Base-by-base conservation (phyloP, 352 stramenopile species). In the Globisporangium megalacanthum region DNA sequence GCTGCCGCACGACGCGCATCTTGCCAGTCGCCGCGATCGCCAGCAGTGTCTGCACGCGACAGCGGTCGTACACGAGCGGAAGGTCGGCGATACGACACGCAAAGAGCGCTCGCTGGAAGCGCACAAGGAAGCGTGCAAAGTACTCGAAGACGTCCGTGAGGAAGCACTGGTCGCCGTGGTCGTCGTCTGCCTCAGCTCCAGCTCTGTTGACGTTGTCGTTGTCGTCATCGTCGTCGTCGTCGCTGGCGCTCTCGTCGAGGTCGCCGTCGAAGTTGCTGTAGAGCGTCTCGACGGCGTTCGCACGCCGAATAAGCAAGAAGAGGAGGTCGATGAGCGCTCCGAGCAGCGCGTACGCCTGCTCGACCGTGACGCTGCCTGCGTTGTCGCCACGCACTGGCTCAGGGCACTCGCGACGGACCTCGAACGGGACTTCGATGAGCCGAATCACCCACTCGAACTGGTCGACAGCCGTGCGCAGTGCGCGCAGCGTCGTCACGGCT, bases 41-140 rank as follows among this genome's bases (percentile, higher is more conserved):
- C 0, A 89, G 54, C 1, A 90, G 56, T 14, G 85, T 50, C 33
- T 73, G 39, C 9, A 88, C 64, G 14, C 81, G 75, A 29, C 54
- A 54, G 22, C 81, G 66, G 36, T 92, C 79, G 49, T 89, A 63
- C 45, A 86, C 60, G 25, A 81, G 59, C 4, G 77, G 73, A 14
- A 88, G 58, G 15, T 68, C 68, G 6, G 68, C 19, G 29, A 85
- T 76, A 15, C 75, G 74, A 29, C 55, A 72, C 0, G 75, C 75
- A 55, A 89, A 89, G 5, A 92, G 48, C 20, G 77, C 66, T 2
- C 49, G 63, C 22, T 78, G 71, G 54, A 92, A 92, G 2, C 76
- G 73, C 39, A 52, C 22, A 11, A 86, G 55, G 31, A 88, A 83
- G 0, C 46, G 19, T 20, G 79, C 61, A 15, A 92, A 64, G 19